Evolutionary conservation across 179 eudicot genomes (phyloP).

Genomic region (Dionaea muscipula): DNA sequence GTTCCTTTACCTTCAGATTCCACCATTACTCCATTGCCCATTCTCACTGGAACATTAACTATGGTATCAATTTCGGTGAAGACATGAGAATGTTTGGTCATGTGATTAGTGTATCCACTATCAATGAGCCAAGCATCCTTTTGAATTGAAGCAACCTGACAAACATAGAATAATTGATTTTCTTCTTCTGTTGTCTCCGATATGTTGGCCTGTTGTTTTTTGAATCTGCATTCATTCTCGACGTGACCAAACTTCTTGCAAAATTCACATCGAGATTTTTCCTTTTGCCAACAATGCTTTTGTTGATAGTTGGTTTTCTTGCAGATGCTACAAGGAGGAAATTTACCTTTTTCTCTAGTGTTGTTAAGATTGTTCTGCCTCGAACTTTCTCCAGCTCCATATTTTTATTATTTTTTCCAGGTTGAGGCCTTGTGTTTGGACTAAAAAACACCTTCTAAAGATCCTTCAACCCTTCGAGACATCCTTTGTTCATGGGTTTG

Average conservation of each 20-base stretch:
- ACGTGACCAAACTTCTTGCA: slow-evolving; percentile 3
- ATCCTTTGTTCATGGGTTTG: slow-evolving; percentile 3
- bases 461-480: background rate
- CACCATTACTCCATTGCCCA: slow-evolving; percentile 5
- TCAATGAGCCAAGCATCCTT: slow-evolving; percentile 8
- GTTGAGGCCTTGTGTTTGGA: background rate
- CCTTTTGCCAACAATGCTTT: slow-evolving; percentile 9
- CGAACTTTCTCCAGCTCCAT: background rate
- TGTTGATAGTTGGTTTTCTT: background rate
- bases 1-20: slow-evolving; percentile 5
- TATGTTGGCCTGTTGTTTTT: slow-evolving; percentile 2
- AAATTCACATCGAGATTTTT: background rate
- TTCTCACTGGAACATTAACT: slow-evolving; percentile 1
- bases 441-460: background rate
- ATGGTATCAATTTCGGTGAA: background rate
- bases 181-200: background rate
- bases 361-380: background rate
- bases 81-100: background rate
- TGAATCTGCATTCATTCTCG: background rate
- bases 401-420: background rate
- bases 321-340: slow-evolving; percentile 9
- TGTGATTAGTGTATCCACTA: slow-evolving; percentile 11
- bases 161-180: background rate
- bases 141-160: background rate
- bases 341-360: background rate